Base-by-base conservation (phyloP, 148 eudicot genomes). In the Amaranthus palmeri region DNA sequence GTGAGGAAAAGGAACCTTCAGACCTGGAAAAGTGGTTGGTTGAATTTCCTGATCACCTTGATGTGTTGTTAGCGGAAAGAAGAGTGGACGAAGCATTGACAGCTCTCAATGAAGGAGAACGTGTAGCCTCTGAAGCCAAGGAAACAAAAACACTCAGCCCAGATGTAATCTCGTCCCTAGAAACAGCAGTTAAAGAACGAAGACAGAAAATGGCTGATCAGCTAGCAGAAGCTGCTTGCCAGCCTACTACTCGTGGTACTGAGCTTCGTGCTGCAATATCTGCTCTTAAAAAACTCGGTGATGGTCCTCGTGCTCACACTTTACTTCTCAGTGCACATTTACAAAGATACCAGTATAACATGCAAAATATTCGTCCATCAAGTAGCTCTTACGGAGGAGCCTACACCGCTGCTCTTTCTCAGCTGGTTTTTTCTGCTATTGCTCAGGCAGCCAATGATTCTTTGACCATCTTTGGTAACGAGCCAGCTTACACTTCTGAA, bases 311-410 rank as follows among this genome's bases (percentile, higher is more conserved):
- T 74, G 98, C 97, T 61, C 97, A 91, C 82, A 85, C 83, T 72
- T 79, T 91, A 75, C 91, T 91, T 46, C 98, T 95, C 52, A 88
- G 81, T 82, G 98, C 97, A 65, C 97, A 91, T 85, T 85, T 86
- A 69, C 98, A 89, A 77, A 81, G 96, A 73, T 89, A 86, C 79
- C 92, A 89, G 73, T 85, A 84, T 83, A 95, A 86, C 80, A 85
- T 89, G 98, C 96, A 89, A 79, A 86, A 86, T 67, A 92, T 91
- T 73, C 97, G 93, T 68, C 98, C 98, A 66, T 91, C 98, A 76
- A 91, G 88, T 83, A 91, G 97, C 77, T 95, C 98, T 56, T 95
- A 95, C 81, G 97, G 98, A 79, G 98, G 98, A 82, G 98, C 98
- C 74, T 91, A 95, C 76, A 95, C 97, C 14, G 96, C 98, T 62